Conservation (phyloP, 2,329 filamentous ascomycete species). For the Cordyceps militaris region DNA sequence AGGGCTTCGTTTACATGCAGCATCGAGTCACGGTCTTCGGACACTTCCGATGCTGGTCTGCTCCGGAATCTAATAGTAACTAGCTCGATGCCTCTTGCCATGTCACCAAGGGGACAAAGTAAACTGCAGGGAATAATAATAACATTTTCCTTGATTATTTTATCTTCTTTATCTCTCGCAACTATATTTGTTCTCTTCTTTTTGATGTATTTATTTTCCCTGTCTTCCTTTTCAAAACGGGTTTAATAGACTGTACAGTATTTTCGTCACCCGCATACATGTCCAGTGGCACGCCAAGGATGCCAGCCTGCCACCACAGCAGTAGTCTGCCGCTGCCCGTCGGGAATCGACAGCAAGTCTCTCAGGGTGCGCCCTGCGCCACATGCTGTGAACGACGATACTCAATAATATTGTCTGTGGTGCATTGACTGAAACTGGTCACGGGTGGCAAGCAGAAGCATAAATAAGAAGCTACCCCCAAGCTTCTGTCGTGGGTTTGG, state of each 20-base stretch:
- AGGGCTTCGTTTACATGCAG: not conserved
- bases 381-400: not conserved
- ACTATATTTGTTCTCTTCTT: too few species aligned
- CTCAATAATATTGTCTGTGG: not conserved
- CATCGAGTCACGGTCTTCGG: not conserved
- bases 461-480: not conserved
- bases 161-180: too few species aligned
- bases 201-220: too few species aligned
- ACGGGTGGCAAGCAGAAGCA: not conserved
- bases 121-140: too few species aligned
- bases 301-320: not conserved
- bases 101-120: too few species aligned
- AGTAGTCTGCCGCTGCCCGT: not conserved
- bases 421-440: slow-evolving; percentile 2
- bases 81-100: not conserved
- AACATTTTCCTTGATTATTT: too few species aligned
- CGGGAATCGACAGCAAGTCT: not conserved
- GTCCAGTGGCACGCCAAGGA: not conserved
- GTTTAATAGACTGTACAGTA: too few species aligned
- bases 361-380: not conserved
- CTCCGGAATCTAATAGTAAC: not conserved
- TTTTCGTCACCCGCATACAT: not conserved
- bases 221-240: too few species aligned
- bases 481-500: not conserved
- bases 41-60: not conserved